Conservation (phyloP, 1,284 basidiomycete genomes). For the Tylopilus sp. region DNA sequence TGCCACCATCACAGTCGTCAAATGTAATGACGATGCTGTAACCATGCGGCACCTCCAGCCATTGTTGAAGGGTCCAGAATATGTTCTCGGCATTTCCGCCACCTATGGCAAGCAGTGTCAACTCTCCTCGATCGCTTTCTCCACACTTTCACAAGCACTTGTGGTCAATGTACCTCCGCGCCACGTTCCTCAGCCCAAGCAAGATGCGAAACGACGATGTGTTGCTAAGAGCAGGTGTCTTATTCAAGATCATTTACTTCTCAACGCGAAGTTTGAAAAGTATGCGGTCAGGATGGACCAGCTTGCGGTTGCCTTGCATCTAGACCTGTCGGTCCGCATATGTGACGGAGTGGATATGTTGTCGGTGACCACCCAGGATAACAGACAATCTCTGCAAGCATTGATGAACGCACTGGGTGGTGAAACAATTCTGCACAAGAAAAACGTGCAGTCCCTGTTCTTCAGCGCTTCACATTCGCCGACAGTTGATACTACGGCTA, state of each 20-base stretch:
- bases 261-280: constrained; percentile 28
- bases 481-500: constrained; percentile 9
- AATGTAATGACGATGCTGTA: constrained; percentile 26
- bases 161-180: constrained; percentile 32
- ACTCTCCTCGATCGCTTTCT: constrained; percentile 39
- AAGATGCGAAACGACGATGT: constrained; percentile 8
- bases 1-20: constrained; percentile 24
- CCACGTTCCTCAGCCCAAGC: constrained; percentile 6
- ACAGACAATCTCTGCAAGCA: constrained; percentile 38
- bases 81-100: constrained; percentile 40
- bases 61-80: constrained; percentile 27
- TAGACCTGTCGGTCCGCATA: constrained; percentile 43
- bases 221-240: constrained; percentile 27
- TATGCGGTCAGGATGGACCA: constrained; percentile 47
- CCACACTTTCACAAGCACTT: constrained; percentile 35
- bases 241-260: constrained; percentile 35
- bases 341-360: constrained; percentile 47
- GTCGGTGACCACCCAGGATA: constrained; percentile 22
- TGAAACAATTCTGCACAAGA: constrained; percentile 29
- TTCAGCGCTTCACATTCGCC: constrained; percentile 29
- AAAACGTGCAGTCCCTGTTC: constrained; percentile 38
- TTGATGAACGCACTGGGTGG: constrained; percentile 43
- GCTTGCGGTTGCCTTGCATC: constrained; percentile 42
- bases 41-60: constrained; percentile 20
- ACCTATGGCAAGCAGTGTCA: constrained; percentile 36